Evolutionary conservation across 805 yeast genomes (phyloP), one percentile per base, ranked within the genome.

Genomic region (Ascoidea tarda): DNA sequence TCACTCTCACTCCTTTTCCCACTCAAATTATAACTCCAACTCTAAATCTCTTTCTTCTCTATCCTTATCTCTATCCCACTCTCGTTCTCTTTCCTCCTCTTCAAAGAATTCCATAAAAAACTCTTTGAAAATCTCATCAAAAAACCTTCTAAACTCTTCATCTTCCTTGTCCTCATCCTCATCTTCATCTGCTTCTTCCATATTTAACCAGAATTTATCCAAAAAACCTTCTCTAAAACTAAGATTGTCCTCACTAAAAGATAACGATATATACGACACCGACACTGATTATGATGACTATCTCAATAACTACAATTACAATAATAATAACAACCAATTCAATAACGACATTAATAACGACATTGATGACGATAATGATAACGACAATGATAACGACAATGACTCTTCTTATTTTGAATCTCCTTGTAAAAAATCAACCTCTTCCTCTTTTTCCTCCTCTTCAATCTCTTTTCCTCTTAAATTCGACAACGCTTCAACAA

Each of bases 391-490:
- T 46, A 49, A 51, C 48, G 59, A 57, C 14, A 49, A 54, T 38
- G 44, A 38, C 4, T 38, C 14, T 38, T 38, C 14, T 14, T 14
- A 10, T 38, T 8, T 10, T 38, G 51, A 52, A 2, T 46, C 50
- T 49, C 50, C 59, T 33, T 45, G 50, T 38, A 66, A 63, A 54
- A 59, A 67, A 50, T 69, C 66, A 50, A 57, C 64, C 32, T 72
- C 72, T 0, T 67, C 74, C 2, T 74, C 73, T n/a, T 55, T 70
- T 56, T 8, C 59, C 62, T 16, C 51, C 55, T 44, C 47, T 56
- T 31, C 49, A 53, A n/a, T 53, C 52, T 44, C 55, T 52, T 10
- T 16, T 59, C 16, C 59, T 58, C 6, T 50, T 14, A 54, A 32
- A 12, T 51, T 32, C 31, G 46, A 44, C n/a, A 46, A 33, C 32